Conservation (phyloP, 495 filamentous ascomycete genomes). For the Staphylotrichum tortipilum region DNA sequence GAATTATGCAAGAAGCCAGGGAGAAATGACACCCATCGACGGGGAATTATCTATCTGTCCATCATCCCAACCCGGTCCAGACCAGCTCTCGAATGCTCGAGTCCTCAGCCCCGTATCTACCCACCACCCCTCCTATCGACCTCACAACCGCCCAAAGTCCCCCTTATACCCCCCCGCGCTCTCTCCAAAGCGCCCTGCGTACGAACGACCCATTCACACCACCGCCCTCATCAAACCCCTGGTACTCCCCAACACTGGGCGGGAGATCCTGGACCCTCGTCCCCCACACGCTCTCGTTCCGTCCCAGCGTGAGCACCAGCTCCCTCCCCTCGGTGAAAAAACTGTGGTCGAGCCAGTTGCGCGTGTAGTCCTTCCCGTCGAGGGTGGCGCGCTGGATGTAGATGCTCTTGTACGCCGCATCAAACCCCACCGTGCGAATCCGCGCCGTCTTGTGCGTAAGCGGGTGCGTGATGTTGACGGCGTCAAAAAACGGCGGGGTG, state of each 20-base stretch:
- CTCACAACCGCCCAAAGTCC: too few relatives aligned
- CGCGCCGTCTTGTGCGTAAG: conserved; percentile 55
- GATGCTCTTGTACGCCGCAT: conserved; percentile 51
- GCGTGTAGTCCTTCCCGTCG: conserved; percentile 53
- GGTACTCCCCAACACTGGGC: conserved; percentile 40
- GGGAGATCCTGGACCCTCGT: conserved; percentile 56
- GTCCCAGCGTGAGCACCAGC: conserved; percentile 57
- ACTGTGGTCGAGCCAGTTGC: conserved; percentile 65
- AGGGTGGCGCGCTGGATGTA: conserved; percentile 67
- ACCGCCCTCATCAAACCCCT: conserved; percentile 19
- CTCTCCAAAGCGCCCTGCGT: too few relatives aligned
- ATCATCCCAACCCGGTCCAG: too few relatives aligned
- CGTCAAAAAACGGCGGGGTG: conserved; percentile 56
- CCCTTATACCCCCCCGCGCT: neutral
- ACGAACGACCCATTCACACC: too few relatives aligned
- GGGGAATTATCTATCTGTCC: too few relatives aligned
- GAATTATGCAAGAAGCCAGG: too few relatives aligned
- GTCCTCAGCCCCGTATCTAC: neutral
- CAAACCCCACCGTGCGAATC: conserved; percentile 54
- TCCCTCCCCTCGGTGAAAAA: conserved; percentile 66
- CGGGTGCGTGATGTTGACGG: conserved; percentile 53
- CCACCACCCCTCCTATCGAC: neutral
- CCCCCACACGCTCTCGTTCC: conserved; percentile 62
- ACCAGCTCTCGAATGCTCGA: neutral
- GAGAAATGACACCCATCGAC: too few relatives aligned